phyloP scores from a whole-genome alignment of 768 basidiomycete genomes.

The Suillus hirtellus region DNA sequence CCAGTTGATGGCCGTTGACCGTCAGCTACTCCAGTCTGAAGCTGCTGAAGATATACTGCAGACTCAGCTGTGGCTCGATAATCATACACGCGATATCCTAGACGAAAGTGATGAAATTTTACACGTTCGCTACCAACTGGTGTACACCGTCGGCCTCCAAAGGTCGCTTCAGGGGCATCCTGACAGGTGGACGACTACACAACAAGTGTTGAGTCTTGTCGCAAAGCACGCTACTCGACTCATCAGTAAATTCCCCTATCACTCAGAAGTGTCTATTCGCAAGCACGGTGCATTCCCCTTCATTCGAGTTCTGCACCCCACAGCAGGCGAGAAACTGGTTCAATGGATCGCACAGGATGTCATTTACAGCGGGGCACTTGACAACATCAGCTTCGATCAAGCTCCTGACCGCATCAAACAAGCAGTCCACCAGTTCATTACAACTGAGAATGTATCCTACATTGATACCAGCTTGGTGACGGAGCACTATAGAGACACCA shows the following conservation, averaged over 20 bases:
- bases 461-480: constrained; percentile 10
- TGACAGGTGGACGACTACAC: constrained; percentile 23
- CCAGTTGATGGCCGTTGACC: constrained; percentile 26
- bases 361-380: constrained; percentile 9
- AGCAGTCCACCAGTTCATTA: constrained; percentile 28
- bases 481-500: constrained; percentile 1
- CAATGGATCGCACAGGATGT: constrained; percentile 15
- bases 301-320: constrained; percentile 18
- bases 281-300: constrained; percentile 8
- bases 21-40: constrained; percentile 15
- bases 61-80: constrained; percentile 15
- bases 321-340: constrained; percentile 13
- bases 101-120: constrained; percentile 1
- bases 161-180: neutral
- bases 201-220: constrained; percentile 32
- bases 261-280: constrained; percentile 21
- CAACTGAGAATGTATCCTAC: constrained; percentile 8
- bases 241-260: constrained; percentile 8
- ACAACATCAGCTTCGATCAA: constrained; percentile 2
- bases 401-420: constrained; percentile 1
- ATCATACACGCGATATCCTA: neutral
- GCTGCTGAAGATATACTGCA: constrained; percentile 26
- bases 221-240: constrained; percentile 18
- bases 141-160: neutral
- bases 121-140: constrained; percentile 1